phyloP scores from a whole-genome alignment of 2,329 filamentous ascomycete genomes.

The Calonectria hongkongensis region DNA sequence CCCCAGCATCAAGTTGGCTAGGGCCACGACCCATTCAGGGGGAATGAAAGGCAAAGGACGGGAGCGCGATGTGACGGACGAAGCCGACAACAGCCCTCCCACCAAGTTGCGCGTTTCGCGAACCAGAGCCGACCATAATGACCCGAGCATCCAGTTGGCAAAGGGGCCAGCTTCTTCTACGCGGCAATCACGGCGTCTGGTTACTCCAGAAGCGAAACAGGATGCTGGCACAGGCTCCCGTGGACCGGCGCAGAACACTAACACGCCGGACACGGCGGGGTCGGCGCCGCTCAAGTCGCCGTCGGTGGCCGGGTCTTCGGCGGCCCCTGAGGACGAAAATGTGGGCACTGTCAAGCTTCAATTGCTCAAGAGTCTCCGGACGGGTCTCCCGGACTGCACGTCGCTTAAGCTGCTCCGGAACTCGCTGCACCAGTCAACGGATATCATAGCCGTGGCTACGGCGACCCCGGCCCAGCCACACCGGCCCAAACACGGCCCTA shows the following conservation, averaged over 20 bases:
- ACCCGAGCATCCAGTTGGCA: conserved; percentile 53
- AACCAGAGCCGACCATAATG: conserved; percentile 49
- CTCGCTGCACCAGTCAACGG: conserved; percentile 68
- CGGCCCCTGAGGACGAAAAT: conserved; percentile 53
- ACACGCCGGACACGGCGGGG: conserved; percentile 48
- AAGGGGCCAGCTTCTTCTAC: conserved; percentile 50
- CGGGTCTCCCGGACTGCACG: conserved; percentile 72
- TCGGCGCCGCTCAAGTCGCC: conserved; percentile 52
- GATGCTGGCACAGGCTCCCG: conserved; percentile 50
- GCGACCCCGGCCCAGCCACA: conserved; percentile 69
- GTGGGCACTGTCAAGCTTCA: conserved; percentile 65
- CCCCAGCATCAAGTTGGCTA: conserved; percentile 51
- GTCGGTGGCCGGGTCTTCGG: conserved; percentile 53
- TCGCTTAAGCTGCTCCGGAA: conserved; percentile 71
- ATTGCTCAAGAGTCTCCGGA: conserved; percentile 67
- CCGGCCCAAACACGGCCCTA: conserved; percentile 74
- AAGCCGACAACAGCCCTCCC: conserved; percentile 48
- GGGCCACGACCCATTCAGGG: conserved; percentile 45
- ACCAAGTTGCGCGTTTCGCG: conserved; percentile 54
- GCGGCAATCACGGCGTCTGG: conserved; percentile 49
- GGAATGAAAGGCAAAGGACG: conserved; percentile 47
- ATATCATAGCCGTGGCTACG: conserved; percentile 74
- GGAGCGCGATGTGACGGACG: conserved; percentile 43
- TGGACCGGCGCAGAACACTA: conserved; percentile 44
- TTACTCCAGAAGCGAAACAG: conserved; percentile 50